phyloP scores from a whole-genome alignment of 805 yeast genomes.

The Hanseniaspora vineae region DNA sequence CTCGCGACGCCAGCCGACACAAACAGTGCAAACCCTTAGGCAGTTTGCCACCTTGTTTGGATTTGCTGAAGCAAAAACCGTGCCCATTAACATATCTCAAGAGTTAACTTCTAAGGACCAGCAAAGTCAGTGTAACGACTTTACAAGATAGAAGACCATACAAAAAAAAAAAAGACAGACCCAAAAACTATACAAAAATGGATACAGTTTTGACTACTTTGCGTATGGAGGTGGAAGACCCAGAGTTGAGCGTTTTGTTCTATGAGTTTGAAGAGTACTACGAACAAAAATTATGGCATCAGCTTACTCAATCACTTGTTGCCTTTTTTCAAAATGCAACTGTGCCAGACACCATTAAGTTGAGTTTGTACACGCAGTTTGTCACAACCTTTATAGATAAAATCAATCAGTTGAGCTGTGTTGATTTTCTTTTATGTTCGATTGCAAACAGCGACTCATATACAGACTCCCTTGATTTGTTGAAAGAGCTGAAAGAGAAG shows the following conservation, averaged over 20 bases:
- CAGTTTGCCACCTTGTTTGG: too few species aligned
- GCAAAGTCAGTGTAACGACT: not conserved
- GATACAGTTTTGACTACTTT: not conserved
- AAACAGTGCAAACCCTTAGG: too few species aligned
- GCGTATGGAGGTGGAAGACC: not conserved
- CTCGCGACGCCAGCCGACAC: too few species aligned
- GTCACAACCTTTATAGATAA: slow-evolving; percentile 53
- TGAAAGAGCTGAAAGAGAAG: slow-evolving; percentile 32
- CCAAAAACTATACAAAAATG: not conserved
- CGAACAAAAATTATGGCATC: slow-evolving; percentile 92
- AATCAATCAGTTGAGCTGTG: slow-evolving; percentile 67
- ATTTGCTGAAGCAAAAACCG: too few species aligned
- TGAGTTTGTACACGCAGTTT: slow-evolving; percentile 59
- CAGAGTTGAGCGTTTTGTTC: slow-evolving; percentile 8
- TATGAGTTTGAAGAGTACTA: slow-evolving; percentile 54
- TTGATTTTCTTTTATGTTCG: slow-evolving; percentile 55
- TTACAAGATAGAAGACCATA: not conserved
- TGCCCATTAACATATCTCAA: too few species aligned
- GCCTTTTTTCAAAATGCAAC: slow-evolving; percentile 43
- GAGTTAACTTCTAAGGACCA: not conserved
- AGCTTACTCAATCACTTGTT: slow-evolving; percentile 57
- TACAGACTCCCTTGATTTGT: slow-evolving; percentile 38
- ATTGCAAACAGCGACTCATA: slow-evolving; percentile 26
- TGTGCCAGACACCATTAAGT: slow-evolving; percentile 40
- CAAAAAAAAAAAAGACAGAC: not conserved